Percentiles rank a stretch among this genome's conserved stretches.
phyloP scores from a whole-genome alignment of 176 grass and related monocot genomes.

The Carex myosuroides region DNA sequence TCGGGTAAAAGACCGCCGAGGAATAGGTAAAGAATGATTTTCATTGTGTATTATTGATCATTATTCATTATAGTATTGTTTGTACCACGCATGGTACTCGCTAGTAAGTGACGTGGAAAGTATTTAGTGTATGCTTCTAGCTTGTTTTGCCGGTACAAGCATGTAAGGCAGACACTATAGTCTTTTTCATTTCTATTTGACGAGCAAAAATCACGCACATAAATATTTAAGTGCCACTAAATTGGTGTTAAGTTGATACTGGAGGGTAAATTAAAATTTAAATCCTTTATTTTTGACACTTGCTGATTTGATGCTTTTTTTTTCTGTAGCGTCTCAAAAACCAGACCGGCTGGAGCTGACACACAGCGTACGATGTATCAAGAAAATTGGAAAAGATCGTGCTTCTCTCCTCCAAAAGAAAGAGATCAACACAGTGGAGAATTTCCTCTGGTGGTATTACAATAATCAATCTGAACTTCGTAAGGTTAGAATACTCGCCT shows the following conservation, averaged over 20 bases:
- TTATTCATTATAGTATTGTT: not conserved
- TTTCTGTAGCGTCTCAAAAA: not conserved
- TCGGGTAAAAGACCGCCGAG: conserved; percentile 1
- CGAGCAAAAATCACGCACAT: too few species aligned
- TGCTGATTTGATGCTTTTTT: not conserved
- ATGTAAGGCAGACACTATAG: too few species aligned
- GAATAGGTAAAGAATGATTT: not conserved
- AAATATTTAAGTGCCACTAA: not conserved
- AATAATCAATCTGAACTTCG: not conserved
- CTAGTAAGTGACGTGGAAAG: not conserved
- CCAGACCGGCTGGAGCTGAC: not conserved
- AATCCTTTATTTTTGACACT: too few species aligned
- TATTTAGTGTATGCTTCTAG: not conserved
- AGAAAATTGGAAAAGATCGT: not conserved
- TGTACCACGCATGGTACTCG: not conserved
- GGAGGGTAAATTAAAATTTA: not conserved
- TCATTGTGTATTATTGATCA: not conserved
- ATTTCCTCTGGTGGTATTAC: not conserved
- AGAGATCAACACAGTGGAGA: not conserved
- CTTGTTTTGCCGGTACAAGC: too few species aligned
- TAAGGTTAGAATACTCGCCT: not conserved
- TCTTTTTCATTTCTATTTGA: too few species aligned
- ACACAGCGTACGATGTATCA: not conserved
- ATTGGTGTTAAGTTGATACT: not conserved
- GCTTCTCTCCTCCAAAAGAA: not conserved